Conservation (phyloP, 306 rosid species). For the Boehmeria nivea region DNA sequence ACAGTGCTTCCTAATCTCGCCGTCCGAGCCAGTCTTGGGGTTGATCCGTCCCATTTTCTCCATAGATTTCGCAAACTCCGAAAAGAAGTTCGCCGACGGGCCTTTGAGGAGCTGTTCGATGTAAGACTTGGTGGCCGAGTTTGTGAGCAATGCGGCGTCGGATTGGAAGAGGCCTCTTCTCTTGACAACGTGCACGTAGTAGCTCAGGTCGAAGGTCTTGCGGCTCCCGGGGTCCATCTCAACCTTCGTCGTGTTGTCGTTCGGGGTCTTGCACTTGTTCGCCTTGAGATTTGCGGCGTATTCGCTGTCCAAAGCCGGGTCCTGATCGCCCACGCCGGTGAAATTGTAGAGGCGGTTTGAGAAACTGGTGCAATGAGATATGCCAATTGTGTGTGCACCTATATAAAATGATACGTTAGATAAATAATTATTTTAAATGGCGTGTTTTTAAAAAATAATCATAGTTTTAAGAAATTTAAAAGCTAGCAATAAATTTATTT, state of each 20-base stretch:
- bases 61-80: slow-evolving; percentile 55
- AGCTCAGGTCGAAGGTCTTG: slow-evolving; percentile 72
- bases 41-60: slow-evolving; percentile 71
- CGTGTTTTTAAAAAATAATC: too few relatives aligned
- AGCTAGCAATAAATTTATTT: too few relatives aligned
- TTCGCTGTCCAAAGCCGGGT: slow-evolving; percentile 70
- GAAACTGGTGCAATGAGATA: slow-evolving; percentile 64
- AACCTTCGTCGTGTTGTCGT: slow-evolving; percentile 46
- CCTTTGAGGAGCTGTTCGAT: slow-evolving; percentile 50
- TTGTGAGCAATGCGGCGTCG: slow-evolving; percentile 61
- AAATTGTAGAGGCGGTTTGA: slow-evolving; percentile 62
- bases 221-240: slow-evolving; percentile 97
- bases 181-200: slow-evolving; percentile 50
- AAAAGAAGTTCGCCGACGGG: slow-evolving; percentile 39
- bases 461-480: too few relatives aligned
- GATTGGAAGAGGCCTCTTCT: slow-evolving; percentile 74
- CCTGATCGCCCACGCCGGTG: slow-evolving; percentile 74
- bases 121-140: slow-evolving; percentile 37
- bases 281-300: slow-evolving; percentile 75
- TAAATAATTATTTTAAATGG: too few relatives aligned
- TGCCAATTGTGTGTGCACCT: slow-evolving; percentile 93
- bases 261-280: slow-evolving; percentile 57
- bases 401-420: too few relatives aligned
- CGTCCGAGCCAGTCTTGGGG: slow-evolving; percentile 68
- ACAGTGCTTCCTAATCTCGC: slow-evolving; percentile 81